These are phyloP conservation scores for Suillus placidus DNA, from an alignment of 768 basidiomycete species.

Conservation along the genomic window DNA sequence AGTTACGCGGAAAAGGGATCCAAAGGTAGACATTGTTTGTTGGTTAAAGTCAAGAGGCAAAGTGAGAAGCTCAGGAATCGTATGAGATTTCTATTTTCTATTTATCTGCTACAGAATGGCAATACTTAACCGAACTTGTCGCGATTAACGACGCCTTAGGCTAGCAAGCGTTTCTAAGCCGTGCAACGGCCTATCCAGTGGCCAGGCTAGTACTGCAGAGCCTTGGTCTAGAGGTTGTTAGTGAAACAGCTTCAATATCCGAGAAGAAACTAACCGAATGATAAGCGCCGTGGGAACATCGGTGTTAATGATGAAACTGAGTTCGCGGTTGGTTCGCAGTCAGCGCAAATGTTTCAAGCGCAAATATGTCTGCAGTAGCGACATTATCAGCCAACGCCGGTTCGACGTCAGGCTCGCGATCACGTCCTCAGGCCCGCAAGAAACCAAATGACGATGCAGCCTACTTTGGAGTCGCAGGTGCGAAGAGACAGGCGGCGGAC, in stretches of 20 bases:
- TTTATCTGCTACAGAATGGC: conserved; percentile 19
- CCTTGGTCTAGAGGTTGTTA: conserved; percentile 9
- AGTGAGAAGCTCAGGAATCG: conserved; percentile 5
- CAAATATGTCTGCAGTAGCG: conserved; percentile 18
- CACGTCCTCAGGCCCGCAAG: conserved; percentile 64
- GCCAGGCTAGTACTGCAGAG: conserved; percentile 4
- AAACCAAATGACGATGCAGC: conserved; percentile 70
- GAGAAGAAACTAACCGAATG: background rate
- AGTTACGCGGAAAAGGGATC: conserved; percentile 88
- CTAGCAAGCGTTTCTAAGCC: background rate
- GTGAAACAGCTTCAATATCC: conserved; percentile 8
- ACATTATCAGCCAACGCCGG: conserved; percentile 14
- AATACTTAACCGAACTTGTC: conserved; percentile 26
- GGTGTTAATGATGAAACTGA: background rate
- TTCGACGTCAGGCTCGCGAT: conserved; percentile 52
- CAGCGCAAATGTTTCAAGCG: too few species aligned
- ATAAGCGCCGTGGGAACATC: conserved; percentile 12
- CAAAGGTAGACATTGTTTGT: conserved; percentile 90
- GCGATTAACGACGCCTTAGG: conserved; percentile 14
- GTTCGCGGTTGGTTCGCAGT: conserved; percentile 5
- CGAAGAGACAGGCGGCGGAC: conserved; percentile 69
- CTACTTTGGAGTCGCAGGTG: conserved; percentile 64
- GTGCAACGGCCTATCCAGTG: background rate
- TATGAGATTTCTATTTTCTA: conserved; percentile 8
- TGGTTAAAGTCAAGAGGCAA: conserved; percentile 17